Conservation (phyloP, 495 filamentous ascomycete species). For the Hapsidospora chrysogenum region DNA sequence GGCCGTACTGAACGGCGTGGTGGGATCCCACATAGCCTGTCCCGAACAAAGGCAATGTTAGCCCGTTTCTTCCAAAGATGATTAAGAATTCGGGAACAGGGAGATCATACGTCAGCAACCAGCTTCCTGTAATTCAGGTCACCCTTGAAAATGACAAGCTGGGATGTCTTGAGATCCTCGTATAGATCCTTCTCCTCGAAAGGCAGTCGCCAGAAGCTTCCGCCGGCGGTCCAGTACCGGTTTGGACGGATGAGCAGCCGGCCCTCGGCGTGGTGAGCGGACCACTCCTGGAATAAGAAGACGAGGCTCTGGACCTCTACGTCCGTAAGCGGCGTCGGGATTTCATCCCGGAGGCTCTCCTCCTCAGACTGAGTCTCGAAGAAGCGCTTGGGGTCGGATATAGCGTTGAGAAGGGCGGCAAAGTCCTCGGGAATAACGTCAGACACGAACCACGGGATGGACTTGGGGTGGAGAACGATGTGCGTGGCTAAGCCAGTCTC, state of each 20-base stretch:
- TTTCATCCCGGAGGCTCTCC: constrained; percentile 33
- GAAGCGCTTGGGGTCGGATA: constrained; percentile 56
- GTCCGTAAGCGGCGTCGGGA: constrained; percentile 41
- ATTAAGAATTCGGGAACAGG: neutral
- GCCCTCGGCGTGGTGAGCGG: constrained; percentile 58
- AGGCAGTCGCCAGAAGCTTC: constrained; percentile 76
- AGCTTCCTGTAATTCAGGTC: constrained; percentile 93
- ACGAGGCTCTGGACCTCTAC: constrained; percentile 47
- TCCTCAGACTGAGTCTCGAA: constrained; percentile 59
- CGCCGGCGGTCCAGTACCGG: constrained; percentile 73
- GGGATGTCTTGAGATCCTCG: constrained; percentile 64
- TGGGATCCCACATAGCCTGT: constrained; percentile 70
- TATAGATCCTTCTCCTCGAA: constrained; percentile 44
- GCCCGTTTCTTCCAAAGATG: neutral
- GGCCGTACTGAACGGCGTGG: constrained; percentile 69
- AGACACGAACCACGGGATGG: constrained; percentile 93
- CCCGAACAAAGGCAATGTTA: constrained; percentile 4
- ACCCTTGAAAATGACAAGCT: constrained; percentile 92
- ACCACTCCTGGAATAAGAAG: constrained; percentile 75
- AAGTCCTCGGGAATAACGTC: constrained; percentile 85
- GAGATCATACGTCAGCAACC: constrained; percentile 59
- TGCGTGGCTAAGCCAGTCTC: constrained; percentile 69
- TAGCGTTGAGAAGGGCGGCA: constrained; percentile 52
- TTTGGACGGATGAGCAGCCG: constrained; percentile 67
- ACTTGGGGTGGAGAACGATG: constrained; percentile 84